Base-by-base conservation (phyloP, 371 early-diverging fungal genomes). In the Capniomyces stellatus region DNA sequence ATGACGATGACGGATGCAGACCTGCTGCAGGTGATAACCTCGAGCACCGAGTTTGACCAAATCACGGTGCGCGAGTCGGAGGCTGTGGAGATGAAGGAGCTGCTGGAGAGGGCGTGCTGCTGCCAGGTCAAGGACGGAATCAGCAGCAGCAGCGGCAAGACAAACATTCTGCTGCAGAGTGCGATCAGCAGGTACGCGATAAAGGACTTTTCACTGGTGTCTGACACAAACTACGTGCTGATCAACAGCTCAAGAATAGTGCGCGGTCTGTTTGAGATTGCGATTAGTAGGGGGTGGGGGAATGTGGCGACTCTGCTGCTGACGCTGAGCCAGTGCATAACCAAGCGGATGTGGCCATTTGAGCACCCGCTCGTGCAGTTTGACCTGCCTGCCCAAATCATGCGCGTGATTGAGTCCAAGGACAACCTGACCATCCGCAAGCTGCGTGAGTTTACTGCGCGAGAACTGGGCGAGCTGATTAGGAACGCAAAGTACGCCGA, bases 241-340 rank as follows among this genome's bases (percentile, higher is more conserved):
- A 92, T 94, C 63, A 95, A 92, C 63, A 83, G 89, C 0, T 82
- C 82, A 0, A 84, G 98, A 57, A 85, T 98, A 51, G 73, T 92
- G n/a, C 81, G 96, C 19, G 94, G 95, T 1, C 58, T 96, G 46
- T 95, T 95, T 67, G 94, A 98, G 58, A 87, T 96, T 55, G 87
- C 90, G 0, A 56, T 93, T 18, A 83, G 85, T 55, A 73, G 93
- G 24, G 80, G 80, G 61, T 94, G 92, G 92, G 87, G 89, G 0
- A 85, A 88, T 1, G 81, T 82, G 0, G 82, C 92, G 0, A 63
- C 78, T 29, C 81, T 82, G 3, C 72, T 92, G 29, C 74, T 92
- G 19, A 77, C 82, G 2, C 69, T 97, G 51, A 87, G 88, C 63
- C 88, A 89, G 62, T 79, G 88, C 1, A 78, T 95, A 18, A 94